Conservation (phyloP, 78 protist genomes). For the Dictyostelium firmibasis region DNA sequence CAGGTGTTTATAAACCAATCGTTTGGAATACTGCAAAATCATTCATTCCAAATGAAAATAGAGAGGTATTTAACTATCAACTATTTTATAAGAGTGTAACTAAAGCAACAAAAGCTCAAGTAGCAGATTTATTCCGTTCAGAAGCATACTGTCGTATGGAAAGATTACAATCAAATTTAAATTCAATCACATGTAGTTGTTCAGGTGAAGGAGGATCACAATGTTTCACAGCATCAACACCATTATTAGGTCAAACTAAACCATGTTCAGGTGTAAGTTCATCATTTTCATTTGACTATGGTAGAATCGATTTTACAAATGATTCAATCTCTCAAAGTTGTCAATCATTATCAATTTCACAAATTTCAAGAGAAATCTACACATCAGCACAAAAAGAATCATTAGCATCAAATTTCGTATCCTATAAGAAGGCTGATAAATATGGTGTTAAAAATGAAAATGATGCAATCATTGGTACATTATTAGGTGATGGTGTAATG, state of each 20-base stretch:
- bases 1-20: background rate
- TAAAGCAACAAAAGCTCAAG: background rate
- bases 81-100: background rate
- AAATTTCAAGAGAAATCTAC: background rate
- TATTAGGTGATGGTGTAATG: slow-evolving; percentile 22
- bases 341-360: background rate
- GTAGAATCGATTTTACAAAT: background rate
- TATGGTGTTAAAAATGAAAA: slow-evolving; percentile 1
- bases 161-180: slow-evolving; percentile 4
- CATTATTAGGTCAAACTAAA: slow-evolving; percentile 27
- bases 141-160: background rate
- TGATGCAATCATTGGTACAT: slow-evolving; percentile 19
- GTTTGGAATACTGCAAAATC: background rate
- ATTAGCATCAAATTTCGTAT: slow-evolving; percentile 12
- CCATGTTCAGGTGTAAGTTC: slow-evolving; percentile 12
- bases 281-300: slow-evolving; percentile 3
- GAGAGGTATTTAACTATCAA: background rate
- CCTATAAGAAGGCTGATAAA: slow-evolving; percentile 6
- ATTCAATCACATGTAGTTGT: slow-evolving; percentile 38
- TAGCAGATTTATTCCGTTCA: slow-evolving; percentile 35
- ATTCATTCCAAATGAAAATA: background rate
- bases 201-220: background rate
- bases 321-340: background rate
- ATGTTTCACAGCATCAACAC: background rate
- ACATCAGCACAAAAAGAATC: background rate